Evolutionary conservation across 2,329 filamentous ascomycete genomes (phyloP), one percentile per base, ranked within the genome.

Genomic region (Botrytis fragariae): DNA sequence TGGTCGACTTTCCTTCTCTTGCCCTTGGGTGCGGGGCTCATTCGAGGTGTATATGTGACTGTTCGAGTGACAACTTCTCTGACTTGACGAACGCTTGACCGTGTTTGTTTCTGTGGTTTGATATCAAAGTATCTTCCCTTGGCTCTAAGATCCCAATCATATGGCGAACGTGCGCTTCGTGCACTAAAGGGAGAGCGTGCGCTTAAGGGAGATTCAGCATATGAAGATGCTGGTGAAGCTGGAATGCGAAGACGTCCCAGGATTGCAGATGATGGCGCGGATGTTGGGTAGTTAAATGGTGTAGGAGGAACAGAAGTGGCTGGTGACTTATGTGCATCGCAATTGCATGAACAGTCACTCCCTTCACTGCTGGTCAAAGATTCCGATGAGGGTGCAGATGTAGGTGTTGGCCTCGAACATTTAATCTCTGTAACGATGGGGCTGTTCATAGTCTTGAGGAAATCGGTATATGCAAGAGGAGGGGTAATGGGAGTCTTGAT

Each of bases 51-150:
- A 83, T 97, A 97, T 59, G 93, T 97, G 74, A 97, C 93, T 25
- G 94, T 98, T 78, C 94, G 89, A n/a, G 95, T 98, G 71, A 98
- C 93, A 7, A 98, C 94, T 82, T 98, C 94, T 72, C 93, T 87
- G 74, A 98, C 94, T 80, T 92, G 87, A 74, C 91, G 88, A 73
- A 91, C 86, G 78, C 86, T 90, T 45, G 90, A 90, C 77, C 87
- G 87, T 59, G 88, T 85, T 25, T 86, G 80, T 80, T 88, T 88
- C n/a, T 87, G 83, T 71, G 84, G 78, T 80, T 85, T 85, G 79
- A 85, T 82, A 71, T 92, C 91, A 74, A 88, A 86, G 78, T 89
- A 90, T 78, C 83, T 87, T 63, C 87, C 87, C 83, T 92, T 93
- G 78, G 91, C 87, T 12, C 91, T 91, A 9, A 90, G 84, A 74